Conservation (phyloP, 164 flowering plant species). For the Aristolochia californica region DNA sequence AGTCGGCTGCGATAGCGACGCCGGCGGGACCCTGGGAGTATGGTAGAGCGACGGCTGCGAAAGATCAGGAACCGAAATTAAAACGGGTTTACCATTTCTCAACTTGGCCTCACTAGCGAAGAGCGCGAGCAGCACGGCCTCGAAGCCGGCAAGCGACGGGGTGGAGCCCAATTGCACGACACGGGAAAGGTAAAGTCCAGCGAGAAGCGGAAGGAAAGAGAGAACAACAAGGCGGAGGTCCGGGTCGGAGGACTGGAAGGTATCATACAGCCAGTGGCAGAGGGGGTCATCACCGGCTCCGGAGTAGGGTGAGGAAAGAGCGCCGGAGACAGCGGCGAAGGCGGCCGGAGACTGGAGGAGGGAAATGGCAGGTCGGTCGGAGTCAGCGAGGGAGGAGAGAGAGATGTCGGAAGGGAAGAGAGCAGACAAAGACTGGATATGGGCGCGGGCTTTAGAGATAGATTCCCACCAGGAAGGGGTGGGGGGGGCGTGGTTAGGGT, state of each 20-base stretch:
- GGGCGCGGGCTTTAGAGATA: slow-evolving; percentile 71
- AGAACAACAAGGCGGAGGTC: slow-evolving; percentile 85
- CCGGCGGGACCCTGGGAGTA: slow-evolving; percentile 26
- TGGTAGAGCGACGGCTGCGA: slow-evolving; percentile 84
- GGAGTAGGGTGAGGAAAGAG: slow-evolving; percentile 42
- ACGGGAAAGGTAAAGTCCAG: slow-evolving; percentile 66
- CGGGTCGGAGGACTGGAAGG: slow-evolving; percentile 63
- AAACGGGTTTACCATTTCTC: slow-evolving; percentile 61
- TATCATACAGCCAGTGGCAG: slow-evolving; percentile 96
- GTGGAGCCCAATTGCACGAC: slow-evolving; percentile 28
- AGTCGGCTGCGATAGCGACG: slow-evolving; percentile 2
- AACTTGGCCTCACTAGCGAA: slow-evolving; percentile 58
- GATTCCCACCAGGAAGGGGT: slow-evolving; percentile 92
- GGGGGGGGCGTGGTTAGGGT: slow-evolving; percentile 35
- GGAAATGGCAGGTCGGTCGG: slow-evolving; percentile 85
- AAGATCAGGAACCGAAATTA: slow-evolving; percentile 64
- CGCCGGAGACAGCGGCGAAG: slow-evolving; percentile 42
- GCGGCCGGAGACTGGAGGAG: slow-evolving; percentile 55
- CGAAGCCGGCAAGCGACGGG: slow-evolving; percentile 70
- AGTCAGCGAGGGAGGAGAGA: slow-evolving; percentile 66
- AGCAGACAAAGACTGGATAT: slow-evolving; percentile 59
- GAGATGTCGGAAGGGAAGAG: slow-evolving; percentile 26
- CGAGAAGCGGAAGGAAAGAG: slow-evolving; percentile 62
- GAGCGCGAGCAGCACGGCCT: slow-evolving; percentile 69
- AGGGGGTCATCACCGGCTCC: slow-evolving; percentile 83